These are phyloP conservation scores for Termitomyces sp. DNA, from an alignment of 1,284 basidiomycete species.

Conservation along the genomic window DNA sequence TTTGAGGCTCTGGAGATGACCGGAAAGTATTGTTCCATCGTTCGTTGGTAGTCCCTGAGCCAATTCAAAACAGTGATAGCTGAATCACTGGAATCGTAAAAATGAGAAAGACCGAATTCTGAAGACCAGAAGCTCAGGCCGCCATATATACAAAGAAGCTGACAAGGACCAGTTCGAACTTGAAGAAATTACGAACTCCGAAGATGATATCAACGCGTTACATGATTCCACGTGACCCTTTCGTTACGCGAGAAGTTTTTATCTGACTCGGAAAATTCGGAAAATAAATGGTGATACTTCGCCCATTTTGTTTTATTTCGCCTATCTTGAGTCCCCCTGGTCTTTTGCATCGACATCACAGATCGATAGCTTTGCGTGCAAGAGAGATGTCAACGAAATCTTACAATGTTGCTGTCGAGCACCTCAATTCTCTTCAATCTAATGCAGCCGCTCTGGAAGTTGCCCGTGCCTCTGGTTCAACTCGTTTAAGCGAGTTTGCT, in stretches of 20 bases:
- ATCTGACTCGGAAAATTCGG: neutral
- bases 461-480: slow-evolving; percentile 67
- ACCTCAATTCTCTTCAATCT: slow-evolving; percentile 89
- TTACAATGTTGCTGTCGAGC: slow-evolving; percentile 79
- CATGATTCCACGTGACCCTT: slow-evolving; percentile 7
- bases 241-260: slow-evolving; percentile 12
- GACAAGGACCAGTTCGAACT: no score
- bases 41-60: neutral
- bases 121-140: neutral
- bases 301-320: slow-evolving; percentile 16
- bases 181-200: neutral
- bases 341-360: slow-evolving; percentile 16
- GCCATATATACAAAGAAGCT: slow-evolving; percentile 10
- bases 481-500: slow-evolving; percentile 63
- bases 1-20: slow-evolving; percentile 25
- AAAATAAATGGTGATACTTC: slow-evolving; percentile 5
- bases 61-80: neutral
- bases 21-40: slow-evolving; percentile 33
- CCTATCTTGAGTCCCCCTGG: slow-evolving; percentile 18
- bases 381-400: slow-evolving; percentile 52
- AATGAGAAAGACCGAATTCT: neutral
- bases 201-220: neutral
- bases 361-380: slow-evolving; percentile 16
- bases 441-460: slow-evolving; percentile 92
- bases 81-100: neutral